These are phyloP conservation scores for Ceratonia siliqua DNA, from an alignment of 306 rosid species.

Conservation along the genomic window DNA sequence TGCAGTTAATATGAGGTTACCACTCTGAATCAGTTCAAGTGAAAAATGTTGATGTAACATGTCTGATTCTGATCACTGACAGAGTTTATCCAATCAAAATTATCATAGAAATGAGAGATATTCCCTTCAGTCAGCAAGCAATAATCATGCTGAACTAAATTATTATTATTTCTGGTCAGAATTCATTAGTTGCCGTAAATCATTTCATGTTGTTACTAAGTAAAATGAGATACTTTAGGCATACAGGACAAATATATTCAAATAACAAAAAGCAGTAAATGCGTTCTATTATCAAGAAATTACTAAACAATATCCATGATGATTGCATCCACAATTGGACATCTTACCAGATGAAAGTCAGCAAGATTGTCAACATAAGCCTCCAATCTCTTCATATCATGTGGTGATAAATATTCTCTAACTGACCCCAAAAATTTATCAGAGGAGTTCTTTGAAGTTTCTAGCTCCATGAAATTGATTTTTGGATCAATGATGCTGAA, in stretches of 20 bases:
- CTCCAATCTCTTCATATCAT: slow-evolving; percentile 92
- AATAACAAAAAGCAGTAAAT: neutral
- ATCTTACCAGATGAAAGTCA: slow-evolving; percentile 87
- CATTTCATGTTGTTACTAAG: neutral
- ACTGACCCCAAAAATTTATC: slow-evolving; percentile 57
- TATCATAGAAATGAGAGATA: neutral
- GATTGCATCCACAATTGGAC: slow-evolving; percentile 20
- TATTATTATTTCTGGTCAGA: neutral
- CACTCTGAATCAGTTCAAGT: slow-evolving; percentile 7
- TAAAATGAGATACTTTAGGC: neutral
- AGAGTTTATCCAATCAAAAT: slow-evolving; percentile 6
- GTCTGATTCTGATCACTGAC: slow-evolving; percentile 10
- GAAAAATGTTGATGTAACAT: neutral
- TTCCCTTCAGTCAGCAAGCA: neutral
- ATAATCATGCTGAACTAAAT: neutral
- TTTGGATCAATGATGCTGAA: slow-evolving; percentile 89
- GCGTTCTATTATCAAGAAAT: slow-evolving; percentile 14
- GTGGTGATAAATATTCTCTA: slow-evolving; percentile 61
- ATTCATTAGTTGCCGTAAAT: neutral
- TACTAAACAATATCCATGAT: neutral
- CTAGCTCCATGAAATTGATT: slow-evolving; percentile 65
- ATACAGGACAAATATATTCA: slow-evolving; percentile 16
- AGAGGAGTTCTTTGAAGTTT: slow-evolving; percentile 32
- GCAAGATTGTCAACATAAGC: slow-evolving; percentile 80
- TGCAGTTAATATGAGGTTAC: neutral